Evolutionary conservation across 768 basidiomycete species (phyloP).

Genomic region (Hygrocybe coccinea): DNA sequence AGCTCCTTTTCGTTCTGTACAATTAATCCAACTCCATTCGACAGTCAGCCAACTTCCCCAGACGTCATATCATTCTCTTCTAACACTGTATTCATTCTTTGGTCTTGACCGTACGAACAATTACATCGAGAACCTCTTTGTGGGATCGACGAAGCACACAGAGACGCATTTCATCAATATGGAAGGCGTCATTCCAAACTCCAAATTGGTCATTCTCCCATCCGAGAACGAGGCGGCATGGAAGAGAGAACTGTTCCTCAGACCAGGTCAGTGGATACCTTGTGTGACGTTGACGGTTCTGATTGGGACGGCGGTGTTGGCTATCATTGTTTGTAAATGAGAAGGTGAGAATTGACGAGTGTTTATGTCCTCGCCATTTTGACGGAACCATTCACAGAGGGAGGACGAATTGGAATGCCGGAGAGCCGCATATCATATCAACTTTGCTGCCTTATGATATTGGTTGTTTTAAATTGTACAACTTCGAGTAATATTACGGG

Average conservation of each 20-base stretch:
- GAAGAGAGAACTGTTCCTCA: slow-evolving; percentile 84
- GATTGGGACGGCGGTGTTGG: slow-evolving; percentile 65
- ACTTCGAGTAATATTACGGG: no score
- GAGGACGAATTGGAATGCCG: slow-evolving; percentile 92
- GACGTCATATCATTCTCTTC: slow-evolving; percentile 84
- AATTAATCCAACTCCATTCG: not conserved
- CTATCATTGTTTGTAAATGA: slow-evolving; percentile 80
- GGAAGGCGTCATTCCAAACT: slow-evolving; percentile 90
- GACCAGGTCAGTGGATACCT: slow-evolving; percentile 98
- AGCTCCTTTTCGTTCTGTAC: not conserved
- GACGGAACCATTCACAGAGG: slow-evolving; percentile 44
- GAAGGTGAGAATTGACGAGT: slow-evolving; percentile 53
- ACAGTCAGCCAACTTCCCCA: slow-evolving; percentile 89
- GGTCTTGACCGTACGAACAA: slow-evolving; percentile 98
- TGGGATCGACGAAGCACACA: slow-evolving; percentile 80
- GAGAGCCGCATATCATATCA: slow-evolving; percentile 89
- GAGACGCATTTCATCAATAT: slow-evolving; percentile 79
- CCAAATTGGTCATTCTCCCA: slow-evolving; percentile 91
- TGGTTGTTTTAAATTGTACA: not conserved
- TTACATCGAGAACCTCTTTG: slow-evolving; percentile 97
- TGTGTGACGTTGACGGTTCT: slow-evolving; percentile 92
- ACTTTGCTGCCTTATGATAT: slow-evolving; percentile 85
- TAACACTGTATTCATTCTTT: slow-evolving; percentile 92
- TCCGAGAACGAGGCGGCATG: slow-evolving; percentile 54
- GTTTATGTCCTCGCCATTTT: not conserved